Evolutionary conservation across 345 rosid species (phyloP), one percentile per base, ranked within the genome.

Genomic region (Salix suchowensis): DNA sequence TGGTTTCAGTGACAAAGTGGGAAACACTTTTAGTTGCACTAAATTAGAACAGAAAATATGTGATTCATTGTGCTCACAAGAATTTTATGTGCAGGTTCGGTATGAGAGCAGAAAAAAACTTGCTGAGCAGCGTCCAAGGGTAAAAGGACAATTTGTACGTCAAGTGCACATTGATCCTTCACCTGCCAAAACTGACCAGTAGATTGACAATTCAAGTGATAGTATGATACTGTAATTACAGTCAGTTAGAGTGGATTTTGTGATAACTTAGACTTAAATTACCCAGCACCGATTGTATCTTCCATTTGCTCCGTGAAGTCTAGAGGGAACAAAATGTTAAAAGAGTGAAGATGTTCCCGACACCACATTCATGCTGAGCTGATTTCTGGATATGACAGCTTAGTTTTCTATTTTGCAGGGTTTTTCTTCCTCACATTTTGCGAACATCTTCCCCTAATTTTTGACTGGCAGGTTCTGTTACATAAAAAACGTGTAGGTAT

Each of bases 71-170:
- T 54, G 68, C 24, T 37, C 6, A 58, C 5, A 13, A 42, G 64
- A 36, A 6, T 28, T 44, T 42, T 34, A 28, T 80, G 28, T 19
- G 37, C 90, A 91, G 96, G 96, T 89, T 74, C 92, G 96, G 54
- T 91, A 91, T 21, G 91, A 91, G 78, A 89, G 92, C 80, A 81
- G 96, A 48, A 89, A 88, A 79, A 91, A 87, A 78, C 91, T 91
- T 1, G 96, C 96, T 2, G 96, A 91, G 82, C 90, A 91, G 75
- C 90, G 96, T 15, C 92, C 93, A 0, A 81, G 96, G 37, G 88
- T 91, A 28, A 88, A 89, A 81, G 96, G 96, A 48, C 96, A 91
- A 78, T 91, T 91, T 81, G 92, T 91, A 69, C 88, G 91, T 18
- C 96, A 87, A 76, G 82, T 16, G 61, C 85, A 65, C 0, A 39